phyloP scores from a whole-genome alignment of 2,329 filamentous ascomycete genomes.

The Allantophomopsis lycopodina region DNA sequence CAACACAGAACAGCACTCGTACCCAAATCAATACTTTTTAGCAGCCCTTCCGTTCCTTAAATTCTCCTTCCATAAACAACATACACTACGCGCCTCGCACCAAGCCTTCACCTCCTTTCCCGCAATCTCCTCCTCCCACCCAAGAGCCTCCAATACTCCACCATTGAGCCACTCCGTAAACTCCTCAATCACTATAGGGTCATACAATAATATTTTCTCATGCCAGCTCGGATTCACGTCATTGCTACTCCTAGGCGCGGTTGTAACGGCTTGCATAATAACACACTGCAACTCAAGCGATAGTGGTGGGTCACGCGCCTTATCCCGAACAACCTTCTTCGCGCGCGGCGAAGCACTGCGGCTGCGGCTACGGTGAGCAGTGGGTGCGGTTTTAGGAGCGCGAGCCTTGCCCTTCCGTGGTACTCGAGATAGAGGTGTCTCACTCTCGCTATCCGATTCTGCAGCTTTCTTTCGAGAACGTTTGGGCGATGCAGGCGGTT shows the following conservation, averaged over 20 bases:
- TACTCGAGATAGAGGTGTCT: constrained; percentile 7
- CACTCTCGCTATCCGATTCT: constrained; percentile 7
- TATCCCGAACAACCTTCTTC: constrained; percentile 2
- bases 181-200: constrained; percentile 81
- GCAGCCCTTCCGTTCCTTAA: constrained; percentile 4
- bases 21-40: no score
- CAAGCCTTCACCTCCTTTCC: constrained; percentile 64
- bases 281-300: constrained; percentile 27
- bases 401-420: constrained; percentile 24
- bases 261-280: constrained; percentile 40
- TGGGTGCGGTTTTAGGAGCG: constrained; percentile 9
- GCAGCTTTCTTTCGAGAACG: constrained; percentile 6
- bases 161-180: constrained; percentile 71
- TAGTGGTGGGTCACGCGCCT: constrained; percentile 5
- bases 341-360: constrained; percentile 2
- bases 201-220: constrained; percentile 88
- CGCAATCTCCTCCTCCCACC: constrained; percentile 51
- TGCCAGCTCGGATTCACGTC: constrained; percentile 56
- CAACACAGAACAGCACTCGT: no score
- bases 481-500: constrained; percentile 17
- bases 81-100: constrained; percentile 80
- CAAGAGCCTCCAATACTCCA: constrained; percentile 46
- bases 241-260: constrained; percentile 33
- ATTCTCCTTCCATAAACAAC: constrained; percentile 53
- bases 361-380: constrained; percentile 6